Evolutionary conservation across 352 stramenopile species (phyloP).

Genomic region (Globisporangium sylvaticum): DNA sequence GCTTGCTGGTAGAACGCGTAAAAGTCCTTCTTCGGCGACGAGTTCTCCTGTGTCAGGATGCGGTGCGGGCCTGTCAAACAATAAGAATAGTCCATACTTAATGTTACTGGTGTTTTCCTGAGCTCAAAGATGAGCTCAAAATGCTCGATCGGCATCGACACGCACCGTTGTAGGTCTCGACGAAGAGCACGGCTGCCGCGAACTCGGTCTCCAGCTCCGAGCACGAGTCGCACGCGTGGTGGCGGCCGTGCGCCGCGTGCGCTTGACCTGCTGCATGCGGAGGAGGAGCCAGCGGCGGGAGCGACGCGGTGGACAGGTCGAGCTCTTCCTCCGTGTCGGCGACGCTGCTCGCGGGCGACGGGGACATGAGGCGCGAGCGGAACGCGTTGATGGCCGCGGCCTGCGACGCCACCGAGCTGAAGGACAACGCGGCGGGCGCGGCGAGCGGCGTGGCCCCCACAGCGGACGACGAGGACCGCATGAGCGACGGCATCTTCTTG

Average conservation of each 20-base stretch:
- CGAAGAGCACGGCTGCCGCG: slow-evolving; percentile 64
- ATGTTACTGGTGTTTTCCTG: background rate
- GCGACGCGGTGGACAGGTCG: slow-evolving; percentile 24
- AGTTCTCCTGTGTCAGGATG: slow-evolving; percentile 70
- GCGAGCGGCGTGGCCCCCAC: slow-evolving; percentile 16
- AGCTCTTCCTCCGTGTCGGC: slow-evolving; percentile 42
- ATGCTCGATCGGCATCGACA: background rate
- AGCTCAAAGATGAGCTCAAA: background rate
- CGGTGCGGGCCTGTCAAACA: slow-evolving; percentile 45
- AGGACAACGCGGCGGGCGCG: slow-evolving; percentile 1
- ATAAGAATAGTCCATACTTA: background rate
- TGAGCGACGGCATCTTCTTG: slow-evolving; percentile 35
- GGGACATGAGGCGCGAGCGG: slow-evolving; percentile 40
- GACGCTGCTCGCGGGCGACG: slow-evolving; percentile 19
- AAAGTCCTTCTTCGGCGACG: slow-evolving; percentile 72
- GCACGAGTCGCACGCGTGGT: slow-evolving; percentile 41
- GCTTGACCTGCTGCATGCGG: slow-evolving; percentile 8
- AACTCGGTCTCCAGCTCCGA: slow-evolving; percentile 71
- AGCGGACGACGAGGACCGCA: slow-evolving; percentile 18
- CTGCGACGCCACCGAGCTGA: slow-evolving; percentile 44
- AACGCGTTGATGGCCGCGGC: slow-evolving; percentile 35
- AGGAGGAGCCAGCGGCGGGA: slow-evolving; percentile 28
- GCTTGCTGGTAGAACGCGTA: slow-evolving; percentile 79
- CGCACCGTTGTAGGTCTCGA: slow-evolving; percentile 69
- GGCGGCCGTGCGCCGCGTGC: slow-evolving; percentile 17